These are phyloP conservation scores for Penicillium sumatraense DNA, from an alignment of 2,329 filamentous ascomycete genomes.

Conservation along the genomic window DNA sequence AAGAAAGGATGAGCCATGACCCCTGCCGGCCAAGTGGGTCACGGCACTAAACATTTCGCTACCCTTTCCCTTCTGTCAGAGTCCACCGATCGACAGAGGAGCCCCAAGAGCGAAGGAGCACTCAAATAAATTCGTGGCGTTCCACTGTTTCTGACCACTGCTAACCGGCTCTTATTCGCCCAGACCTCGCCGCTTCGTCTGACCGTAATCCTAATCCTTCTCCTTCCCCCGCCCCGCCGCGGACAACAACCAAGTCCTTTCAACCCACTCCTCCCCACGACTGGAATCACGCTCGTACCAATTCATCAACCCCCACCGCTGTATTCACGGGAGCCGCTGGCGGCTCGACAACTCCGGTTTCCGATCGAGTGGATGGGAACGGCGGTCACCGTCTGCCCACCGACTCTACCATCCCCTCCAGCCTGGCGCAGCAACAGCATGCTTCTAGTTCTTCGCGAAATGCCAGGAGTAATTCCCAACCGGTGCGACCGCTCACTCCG, in stretches of 20 bases:
- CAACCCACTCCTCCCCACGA: conserved; percentile 52
- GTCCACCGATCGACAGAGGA: conserved; percentile 28
- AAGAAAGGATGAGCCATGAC: conserved; percentile 21
- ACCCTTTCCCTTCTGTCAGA: conserved; percentile 22
- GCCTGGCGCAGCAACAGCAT: conserved; percentile 38
- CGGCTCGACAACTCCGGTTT: conserved; percentile 37
- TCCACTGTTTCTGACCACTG: conserved; percentile 12
- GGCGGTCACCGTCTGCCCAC: conserved; percentile 35
- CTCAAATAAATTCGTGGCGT: conserved; percentile 20
- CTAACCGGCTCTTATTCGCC: conserved; percentile 18
- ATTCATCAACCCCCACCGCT: conserved; percentile 67
- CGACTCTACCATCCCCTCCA: conserved; percentile 40
- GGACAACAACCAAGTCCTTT: conserved; percentile 68
- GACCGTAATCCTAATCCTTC: conserved; percentile 15
- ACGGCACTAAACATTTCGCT: conserved; percentile 34
- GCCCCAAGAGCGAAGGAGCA: conserved; percentile 9
- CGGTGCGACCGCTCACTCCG: conserved; percentile 53
- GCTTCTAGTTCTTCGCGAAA: conserved; percentile 45
- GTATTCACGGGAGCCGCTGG: conserved; percentile 54
- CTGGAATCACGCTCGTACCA: conserved; percentile 71
- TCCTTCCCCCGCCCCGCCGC: conserved; percentile 48
- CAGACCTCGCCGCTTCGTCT: conserved; percentile 18
- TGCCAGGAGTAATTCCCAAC: conserved; percentile 55
- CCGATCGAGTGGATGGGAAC: conserved; percentile 44
- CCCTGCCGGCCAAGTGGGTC: conserved; percentile 32